Conservation (phyloP, 306 rosid species). For the Nissolia schottii region DNA sequence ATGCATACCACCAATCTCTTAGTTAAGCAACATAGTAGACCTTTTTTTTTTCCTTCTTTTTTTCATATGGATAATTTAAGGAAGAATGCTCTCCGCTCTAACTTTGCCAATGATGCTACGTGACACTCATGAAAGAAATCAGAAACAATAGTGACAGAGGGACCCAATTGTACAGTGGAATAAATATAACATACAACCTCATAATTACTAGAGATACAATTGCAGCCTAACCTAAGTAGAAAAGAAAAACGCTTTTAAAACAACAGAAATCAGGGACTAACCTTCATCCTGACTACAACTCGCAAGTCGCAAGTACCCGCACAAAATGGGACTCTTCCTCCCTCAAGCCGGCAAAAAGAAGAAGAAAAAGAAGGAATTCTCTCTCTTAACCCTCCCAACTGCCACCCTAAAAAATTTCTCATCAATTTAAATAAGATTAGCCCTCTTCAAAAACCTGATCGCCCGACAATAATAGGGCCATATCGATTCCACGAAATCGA, state of each 20-base stretch:
- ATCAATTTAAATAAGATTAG: constrained; percentile 62
- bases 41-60: no score
- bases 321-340: constrained; percentile 38
- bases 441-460: constrained; percentile 73
- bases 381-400: constrained; percentile 24
- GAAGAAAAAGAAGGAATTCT: not conserved
- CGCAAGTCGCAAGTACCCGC: constrained; percentile 36
- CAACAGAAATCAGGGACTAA: constrained; percentile 39
- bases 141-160: not conserved
- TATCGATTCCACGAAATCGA: constrained; percentile 71
- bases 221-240: constrained; percentile 35
- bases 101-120: not conserved
- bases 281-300: constrained; percentile 26
- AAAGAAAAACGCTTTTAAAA: constrained; percentile 15
- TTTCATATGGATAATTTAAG: no score
- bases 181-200: constrained; percentile 24
- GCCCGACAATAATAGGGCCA: constrained; percentile 83
- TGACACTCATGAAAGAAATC: not conserved
- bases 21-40: not conserved
- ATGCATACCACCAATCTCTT: not conserved
- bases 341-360: not conserved
- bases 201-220: constrained; percentile 12
- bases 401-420: constrained; percentile 13
- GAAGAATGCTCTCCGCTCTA: not conserved
- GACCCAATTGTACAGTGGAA: not conserved